Base-by-base conservation (phyloP, 192 early-diverging fungal genomes). In the Kappamyces sp. region DNA sequence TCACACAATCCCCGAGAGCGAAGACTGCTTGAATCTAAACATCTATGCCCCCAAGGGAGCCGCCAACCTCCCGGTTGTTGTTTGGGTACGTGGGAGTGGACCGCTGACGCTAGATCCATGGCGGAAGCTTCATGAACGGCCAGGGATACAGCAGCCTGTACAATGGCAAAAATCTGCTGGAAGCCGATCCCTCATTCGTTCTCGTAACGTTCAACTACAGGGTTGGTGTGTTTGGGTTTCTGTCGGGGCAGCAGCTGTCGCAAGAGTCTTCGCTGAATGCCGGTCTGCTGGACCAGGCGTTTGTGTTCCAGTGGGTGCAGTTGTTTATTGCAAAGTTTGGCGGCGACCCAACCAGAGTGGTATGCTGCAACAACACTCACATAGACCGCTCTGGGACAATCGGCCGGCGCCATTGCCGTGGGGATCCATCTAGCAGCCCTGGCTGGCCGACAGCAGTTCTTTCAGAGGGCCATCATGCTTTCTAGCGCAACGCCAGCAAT, bases 321-420 rank as follows among this genome's bases (percentile, higher is more conserved):
- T 41, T 64, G n/a, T 82, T 85, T 50, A 87, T 87, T 62, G 73
- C 55, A n/a, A 60, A 69, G 5, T 87, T 87, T 69, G 84, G 83
- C 13, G 83, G 83, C 34, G 70, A 87, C 67, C 70, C 83, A 2
- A 62, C 51, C 8, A 37, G 66, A 49, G 60, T 85, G 5, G 23
- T 23, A 23, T 23, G 23, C 23, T 23, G 23, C 23, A 23, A 23
- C 23, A 23, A 23, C 23, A 23, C 23, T 23, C 23, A 23, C 23
- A 23, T 23, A 23, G 23, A 87, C 86, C 3, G 68, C 77, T 32
- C 69, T 80, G 58, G 86, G 86, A 1, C 73, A 79, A 51, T 77
- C 74, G 35, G 84, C 81, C 7, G 84, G 84, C 32, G 75, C 72
- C 39, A 74, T 64, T 65, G 66, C 62, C 10, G 37, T 64, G 8